phyloP scores from a whole-genome alignment of 352 stramenopile genomes.

The Pythium monospermum region DNA sequence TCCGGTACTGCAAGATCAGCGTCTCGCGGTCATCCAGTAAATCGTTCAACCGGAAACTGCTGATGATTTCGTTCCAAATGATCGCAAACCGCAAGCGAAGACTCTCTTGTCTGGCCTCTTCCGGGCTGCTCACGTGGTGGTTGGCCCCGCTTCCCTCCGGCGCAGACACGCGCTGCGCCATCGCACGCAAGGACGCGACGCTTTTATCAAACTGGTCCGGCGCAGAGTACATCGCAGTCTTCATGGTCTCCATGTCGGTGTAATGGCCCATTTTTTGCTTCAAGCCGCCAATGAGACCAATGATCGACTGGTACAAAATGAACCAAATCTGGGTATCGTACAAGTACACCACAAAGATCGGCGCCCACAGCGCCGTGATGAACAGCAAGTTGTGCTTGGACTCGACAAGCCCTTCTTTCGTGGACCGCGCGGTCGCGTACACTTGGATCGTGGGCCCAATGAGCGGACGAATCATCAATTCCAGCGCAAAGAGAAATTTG shows the following conservation, averaged over 20 bases:
- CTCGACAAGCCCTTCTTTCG: constrained; percentile 41
- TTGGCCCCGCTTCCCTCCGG: too few species aligned
- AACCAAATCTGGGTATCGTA: constrained; percentile 89
- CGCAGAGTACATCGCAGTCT: constrained; percentile 49
- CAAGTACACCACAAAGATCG: constrained; percentile 80
- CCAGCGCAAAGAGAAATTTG: constrained; percentile 77
- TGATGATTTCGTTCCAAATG: constrained; percentile 86
- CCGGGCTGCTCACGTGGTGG: too few species aligned
- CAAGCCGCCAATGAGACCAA: constrained; percentile 72
- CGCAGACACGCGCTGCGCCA: constrained; percentile 24
- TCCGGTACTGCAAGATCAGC: constrained; percentile 80
- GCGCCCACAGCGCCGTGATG: constrained; percentile 69
- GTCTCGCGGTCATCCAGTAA: constrained; percentile 80
- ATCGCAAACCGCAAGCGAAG: constrained; percentile 75
- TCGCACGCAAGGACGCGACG: constrained; percentile 50
- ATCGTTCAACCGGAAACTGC: constrained; percentile 82
- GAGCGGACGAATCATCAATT: constrained; percentile 82
- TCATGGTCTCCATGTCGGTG: constrained; percentile 56
- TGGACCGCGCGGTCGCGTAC: constrained; percentile 44
- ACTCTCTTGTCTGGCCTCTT: constrained; percentile 27
- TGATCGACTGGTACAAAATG: constrained; percentile 71
- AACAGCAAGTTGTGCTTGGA: constrained; percentile 80
- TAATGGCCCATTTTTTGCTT: constrained; percentile 76
- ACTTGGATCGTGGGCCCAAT: constrained; percentile 73
- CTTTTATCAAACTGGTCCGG: constrained; percentile 67